Percentiles rank a stretch among this genome's conserved stretches.
These are phyloP conservation scores for Orbilia blumenaviensis DNA, from an alignment of 2,329 filamentous ascomycete genomes.

Conservation along the genomic window DNA sequence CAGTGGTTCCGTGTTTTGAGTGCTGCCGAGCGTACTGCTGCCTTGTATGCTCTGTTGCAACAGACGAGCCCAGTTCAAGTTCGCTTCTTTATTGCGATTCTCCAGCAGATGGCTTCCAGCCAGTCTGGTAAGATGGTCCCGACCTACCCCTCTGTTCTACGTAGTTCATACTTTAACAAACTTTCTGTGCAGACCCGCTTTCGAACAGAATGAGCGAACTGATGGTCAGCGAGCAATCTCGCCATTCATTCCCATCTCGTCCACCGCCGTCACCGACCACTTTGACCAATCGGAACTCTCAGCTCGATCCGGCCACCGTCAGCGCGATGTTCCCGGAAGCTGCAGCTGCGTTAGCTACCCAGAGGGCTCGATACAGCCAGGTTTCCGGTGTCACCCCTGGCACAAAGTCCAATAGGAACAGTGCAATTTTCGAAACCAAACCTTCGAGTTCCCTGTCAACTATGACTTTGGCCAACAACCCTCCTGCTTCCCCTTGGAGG, in stretches of 20 bases:
- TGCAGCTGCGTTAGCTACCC: conserved; percentile 95
- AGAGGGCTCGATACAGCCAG: conserved; percentile 97
- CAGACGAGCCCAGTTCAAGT: conserved; percentile 99
- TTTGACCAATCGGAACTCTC: conserved; percentile 87
- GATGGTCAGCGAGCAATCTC: conserved; percentile 90
- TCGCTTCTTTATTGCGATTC: conserved; percentile 97
- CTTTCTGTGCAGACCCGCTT: conserved; percentile 79
- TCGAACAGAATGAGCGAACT: conserved; percentile 93
- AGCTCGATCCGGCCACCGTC: conserved; percentile 90
- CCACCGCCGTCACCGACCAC: conserved; percentile 69
- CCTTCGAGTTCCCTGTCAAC: conserved; percentile 69
- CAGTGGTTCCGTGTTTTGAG: conserved; percentile 99
- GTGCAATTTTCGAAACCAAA: conserved; percentile 75
- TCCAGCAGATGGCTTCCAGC: conserved; percentile 98
- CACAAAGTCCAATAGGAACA: conserved; percentile 82
- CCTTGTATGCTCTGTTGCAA: conserved; percentile 92
- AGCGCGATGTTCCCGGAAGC: conserved; percentile 99
- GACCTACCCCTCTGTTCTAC: conserved; percentile 22
- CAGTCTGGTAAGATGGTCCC: conserved; percentile 75
- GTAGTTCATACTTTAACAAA: conserved; percentile 54
- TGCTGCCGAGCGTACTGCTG: conserved; percentile 94
- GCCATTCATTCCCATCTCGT: conserved; percentile 84
- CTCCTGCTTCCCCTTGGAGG: conserved; percentile 83
- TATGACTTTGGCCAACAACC: conserved; percentile 70
- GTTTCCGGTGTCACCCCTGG: conserved; percentile 84